Conservation (phyloP, 2,329 filamentous ascomycete species). For the Fusarium buharicum region DNA sequence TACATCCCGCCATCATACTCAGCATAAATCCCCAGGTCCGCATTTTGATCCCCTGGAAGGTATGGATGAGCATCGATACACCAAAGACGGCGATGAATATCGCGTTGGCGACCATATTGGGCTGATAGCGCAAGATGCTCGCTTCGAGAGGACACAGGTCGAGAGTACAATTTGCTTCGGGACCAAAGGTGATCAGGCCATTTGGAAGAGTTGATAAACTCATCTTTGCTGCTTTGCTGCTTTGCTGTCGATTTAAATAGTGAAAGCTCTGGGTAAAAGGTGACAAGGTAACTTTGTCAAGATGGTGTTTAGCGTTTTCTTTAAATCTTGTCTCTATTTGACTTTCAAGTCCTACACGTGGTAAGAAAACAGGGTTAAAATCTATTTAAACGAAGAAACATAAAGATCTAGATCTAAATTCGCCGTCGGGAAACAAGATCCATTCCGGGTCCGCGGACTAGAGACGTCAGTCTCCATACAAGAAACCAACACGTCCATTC, state of each 20-base stretch:
- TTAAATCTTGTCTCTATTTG: too few species aligned
- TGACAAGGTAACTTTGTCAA: too few species aligned
- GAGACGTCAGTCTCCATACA: too few species aligned
- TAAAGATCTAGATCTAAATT: too few species aligned
- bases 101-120: constrained; percentile 35
- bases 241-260: too few species aligned
- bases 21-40: constrained; percentile 54
- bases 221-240: constrained; percentile 5
- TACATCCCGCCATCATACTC: constrained; percentile 64
- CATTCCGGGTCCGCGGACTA: too few species aligned
- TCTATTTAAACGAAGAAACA: too few species aligned
- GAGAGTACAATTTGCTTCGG: constrained; percentile 42
- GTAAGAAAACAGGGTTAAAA: too few species aligned
- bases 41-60: constrained; percentile 35
- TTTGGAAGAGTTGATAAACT: constrained; percentile 28
- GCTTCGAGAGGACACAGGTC: constrained; percentile 40
- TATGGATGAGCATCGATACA: constrained; percentile 29
- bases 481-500: not conserved
- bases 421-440: too few species aligned
- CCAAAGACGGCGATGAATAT: constrained; percentile 39
- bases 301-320: too few species aligned
- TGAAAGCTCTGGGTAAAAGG: too few species aligned
- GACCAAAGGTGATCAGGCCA: constrained; percentile 41
- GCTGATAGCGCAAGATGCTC: constrained; percentile 40
- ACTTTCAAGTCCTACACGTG: too few species aligned